phyloP scores from a whole-genome alignment of 1,284 basidiomycete species.

The Boletus mariae region DNA sequence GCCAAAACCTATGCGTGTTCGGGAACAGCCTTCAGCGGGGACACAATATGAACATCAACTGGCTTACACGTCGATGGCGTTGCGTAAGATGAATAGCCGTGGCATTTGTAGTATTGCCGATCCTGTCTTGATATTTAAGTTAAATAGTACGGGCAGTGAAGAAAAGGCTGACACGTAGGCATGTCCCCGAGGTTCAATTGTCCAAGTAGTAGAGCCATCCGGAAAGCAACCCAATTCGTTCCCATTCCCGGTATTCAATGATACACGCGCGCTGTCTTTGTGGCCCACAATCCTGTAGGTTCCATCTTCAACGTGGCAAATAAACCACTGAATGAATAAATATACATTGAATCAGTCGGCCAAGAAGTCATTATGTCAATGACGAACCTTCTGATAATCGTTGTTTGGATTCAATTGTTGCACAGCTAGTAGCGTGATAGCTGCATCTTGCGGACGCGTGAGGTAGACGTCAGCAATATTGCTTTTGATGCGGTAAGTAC shows the following conservation, averaged over 20 bases:
- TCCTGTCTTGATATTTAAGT: background rate
- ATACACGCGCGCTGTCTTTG: background rate
- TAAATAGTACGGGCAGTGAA: background rate
- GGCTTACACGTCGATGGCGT: background rate
- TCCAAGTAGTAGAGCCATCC: background rate
- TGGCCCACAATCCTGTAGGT: background rate
- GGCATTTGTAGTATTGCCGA: slow-evolving; percentile 1
- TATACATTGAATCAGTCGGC: too few relatives aligned
- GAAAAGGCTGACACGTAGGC: background rate
- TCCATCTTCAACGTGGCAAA: background rate
- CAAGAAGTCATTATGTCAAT: too few relatives aligned
- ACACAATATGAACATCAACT: background rate
- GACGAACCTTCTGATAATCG: background rate
- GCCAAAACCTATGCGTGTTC: background rate
- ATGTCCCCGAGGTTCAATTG: background rate
- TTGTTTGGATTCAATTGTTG: background rate
- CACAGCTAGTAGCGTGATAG: background rate
- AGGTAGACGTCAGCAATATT: background rate
- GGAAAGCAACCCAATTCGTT: background rate
- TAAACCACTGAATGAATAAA: background rate
- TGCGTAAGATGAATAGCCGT: background rate
- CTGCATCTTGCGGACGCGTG: background rate
- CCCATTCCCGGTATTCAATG: background rate
- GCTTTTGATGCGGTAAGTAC: background rate
- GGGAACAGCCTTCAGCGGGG: background rate